Base-by-base conservation (phyloP, 139 green algal genomes). In the Chlamydomonas eustigma region DNA sequence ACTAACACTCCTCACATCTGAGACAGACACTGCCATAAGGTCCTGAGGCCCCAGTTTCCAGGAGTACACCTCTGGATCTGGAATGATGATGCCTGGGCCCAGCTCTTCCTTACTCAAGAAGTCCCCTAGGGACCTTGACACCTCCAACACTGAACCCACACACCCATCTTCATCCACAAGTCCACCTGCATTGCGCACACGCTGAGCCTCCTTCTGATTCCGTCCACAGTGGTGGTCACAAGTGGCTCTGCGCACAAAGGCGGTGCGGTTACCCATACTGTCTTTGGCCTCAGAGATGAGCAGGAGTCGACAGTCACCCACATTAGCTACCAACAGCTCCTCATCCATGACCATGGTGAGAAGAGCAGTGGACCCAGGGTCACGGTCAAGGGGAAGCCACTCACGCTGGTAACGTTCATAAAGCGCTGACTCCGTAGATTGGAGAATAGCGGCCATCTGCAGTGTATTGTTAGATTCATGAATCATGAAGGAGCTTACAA, bases 91-190 rank as follows among this genome's bases (percentile, higher is more conserved):
- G 8, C 35, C 36, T n/a, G 37, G 33, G 24, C 75, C 75, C 39
- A 75, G 39, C 66, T 71, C 75, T 51, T 6, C 8, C 65, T 72
- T 72, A 12, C 33, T 50, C 75, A 36, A 50, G 50, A 80, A 80
- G 33, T 80, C 75, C 1, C 75, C 75, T 4, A 80, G 73, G 32
- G 75, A 80, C 50, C 75, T 65, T 18, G 66, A 80, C n/a, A 80
- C 66, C 22, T 75, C 36, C 65, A 80, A 66, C 75, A 74, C 25
- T 3, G 37, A 50, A 39, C 39, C 69, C 1, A 65, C 50, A 39
- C 64, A 75, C 39, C 39, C 69, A 31, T n/a, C 28, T 4, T 5
- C 24, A 39, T 72, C 65, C 22, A 72, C 28, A 6, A n/a, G 28
- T 31, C 22, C 65, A 44, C 65, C 65, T 35, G 52, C 52, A 22